Percentiles rank a stretch among this genome's conserved stretches.
Conservation (phyloP, 306 rosid species). For the Luffa acutangula region DNA sequence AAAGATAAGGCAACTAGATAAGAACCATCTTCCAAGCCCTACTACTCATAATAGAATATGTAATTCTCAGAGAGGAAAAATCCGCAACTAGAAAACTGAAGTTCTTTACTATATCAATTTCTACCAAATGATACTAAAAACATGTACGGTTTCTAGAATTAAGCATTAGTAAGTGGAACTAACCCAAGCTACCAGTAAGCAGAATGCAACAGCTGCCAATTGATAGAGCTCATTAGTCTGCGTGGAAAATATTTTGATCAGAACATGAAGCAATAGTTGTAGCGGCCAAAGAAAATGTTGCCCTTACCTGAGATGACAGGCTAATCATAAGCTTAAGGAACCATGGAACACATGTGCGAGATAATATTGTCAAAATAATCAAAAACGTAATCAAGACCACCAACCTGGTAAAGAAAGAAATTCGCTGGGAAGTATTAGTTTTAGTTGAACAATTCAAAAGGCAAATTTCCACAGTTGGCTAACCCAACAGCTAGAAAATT, state of each 20-base stretch:
- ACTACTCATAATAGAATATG: not conserved
- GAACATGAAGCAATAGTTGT: constrained; percentile 6
- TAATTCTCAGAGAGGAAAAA: not conserved
- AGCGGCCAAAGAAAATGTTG: constrained; percentile 13
- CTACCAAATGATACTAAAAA: not conserved
- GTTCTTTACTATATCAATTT: not conserved
- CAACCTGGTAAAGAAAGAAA: constrained; percentile 47
- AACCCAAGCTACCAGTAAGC: constrained; percentile 96
- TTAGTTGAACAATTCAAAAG: not conserved
- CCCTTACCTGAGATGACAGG: constrained; percentile 77
- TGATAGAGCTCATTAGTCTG: constrained; percentile 99
- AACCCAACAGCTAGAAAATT: not conserved
- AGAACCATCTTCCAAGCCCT: not conserved
- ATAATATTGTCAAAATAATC: constrained; percentile 54
- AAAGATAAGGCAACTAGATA: not conserved
- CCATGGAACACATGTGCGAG: constrained; percentile 84
- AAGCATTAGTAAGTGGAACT: constrained; percentile 28
- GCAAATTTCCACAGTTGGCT: not conserved
- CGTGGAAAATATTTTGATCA: constrained; percentile 17
- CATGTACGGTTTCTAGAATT: not conserved
- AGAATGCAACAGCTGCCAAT: constrained; percentile 92
- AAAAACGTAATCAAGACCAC: constrained; percentile 59
- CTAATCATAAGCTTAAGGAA: constrained; percentile 93
- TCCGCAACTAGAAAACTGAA: not conserved
- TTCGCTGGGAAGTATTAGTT: constrained; percentile 11